Evolutionary conservation across 352 stramenopile genomes (phyloP), one percentile per base, ranked within the genome.

Genomic region (Phytophthora megakarya): DNA sequence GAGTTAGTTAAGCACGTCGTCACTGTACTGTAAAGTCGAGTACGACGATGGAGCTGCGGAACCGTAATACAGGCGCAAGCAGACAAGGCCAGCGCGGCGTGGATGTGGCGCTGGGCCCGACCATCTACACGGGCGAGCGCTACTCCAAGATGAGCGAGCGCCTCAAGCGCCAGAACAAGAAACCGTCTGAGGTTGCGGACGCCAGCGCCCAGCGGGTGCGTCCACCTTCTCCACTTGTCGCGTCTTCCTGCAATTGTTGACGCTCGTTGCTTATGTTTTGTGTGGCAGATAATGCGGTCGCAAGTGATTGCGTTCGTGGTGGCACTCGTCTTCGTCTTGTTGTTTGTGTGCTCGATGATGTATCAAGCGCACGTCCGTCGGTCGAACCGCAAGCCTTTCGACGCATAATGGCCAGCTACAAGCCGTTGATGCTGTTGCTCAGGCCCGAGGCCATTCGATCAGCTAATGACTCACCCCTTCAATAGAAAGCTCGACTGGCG

Each of bases 81-180:
- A 82, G 80, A 56, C 61, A 72, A 15, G 57, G 61, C n/a, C 45
- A 66, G 9, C 55, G 60, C 16, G 62, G 77, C 25, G 50, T 74
- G 5, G 75, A 93, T 48, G 83, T 94, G 26, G 51, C 73, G 18
- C 70, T 94, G 1, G 86, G 86, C 0, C 86, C 86, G n/a, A 88
- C 83, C 23, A 85, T 94, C 51, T 94, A 94, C 67, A 84, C 71
- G 3, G 86, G 86, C 53, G 86, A 92, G 70, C 81, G 86, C 52
- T 94, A 90, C 68, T 80, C 76, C 49, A 94, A 94, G 72, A 87
- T 89, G 75, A 90, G 80, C 51, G 86, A 94, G 75, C 80, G 86
- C 1, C 60, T 92, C 13, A 89, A 89, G 69, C 86, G 86, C n/a
- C 80, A 87, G 67, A 65, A 89, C 43, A 80, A 78, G 52, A 80